phyloP scores from a whole-genome alignment of 768 basidiomycete species.

The Chalciporus pseudorubinellus region DNA sequence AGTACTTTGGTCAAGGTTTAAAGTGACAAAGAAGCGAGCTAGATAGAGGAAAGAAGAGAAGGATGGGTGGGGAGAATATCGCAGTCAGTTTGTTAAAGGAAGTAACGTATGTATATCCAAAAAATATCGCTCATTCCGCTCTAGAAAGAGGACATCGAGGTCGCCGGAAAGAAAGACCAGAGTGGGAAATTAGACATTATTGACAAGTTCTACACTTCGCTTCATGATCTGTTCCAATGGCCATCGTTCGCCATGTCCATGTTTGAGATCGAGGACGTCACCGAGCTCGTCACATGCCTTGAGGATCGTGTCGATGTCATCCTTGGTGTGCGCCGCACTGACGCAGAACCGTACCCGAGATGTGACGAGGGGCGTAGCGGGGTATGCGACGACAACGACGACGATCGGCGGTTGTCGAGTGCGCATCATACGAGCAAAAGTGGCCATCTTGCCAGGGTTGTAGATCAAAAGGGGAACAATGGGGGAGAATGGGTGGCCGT shows the following conservation, averaged over 20 bases:
- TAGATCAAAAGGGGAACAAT: conserved; percentile 92
- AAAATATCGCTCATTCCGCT: conserved; percentile 1
- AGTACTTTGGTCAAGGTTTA: conserved; percentile 2
- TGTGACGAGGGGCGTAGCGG: conserved; percentile 86
- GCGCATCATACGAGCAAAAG: conserved; percentile 89
- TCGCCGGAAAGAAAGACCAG: neutral
- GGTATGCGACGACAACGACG: conserved; percentile 88
- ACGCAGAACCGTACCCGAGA: conserved; percentile 92
- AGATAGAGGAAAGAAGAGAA: neutral
- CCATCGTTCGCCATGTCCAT: conserved; percentile 73
- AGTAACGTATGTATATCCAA: conserved; percentile 26
- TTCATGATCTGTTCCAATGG: conserved; percentile 67
- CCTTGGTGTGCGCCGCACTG: conserved; percentile 94
- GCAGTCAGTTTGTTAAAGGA: conserved; percentile 11
- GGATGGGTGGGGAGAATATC: neutral
- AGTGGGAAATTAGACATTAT: conserved; percentile 24
- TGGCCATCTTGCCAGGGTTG: conserved; percentile 90
- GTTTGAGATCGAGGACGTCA: conserved; percentile 85
- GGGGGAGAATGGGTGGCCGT: conserved; percentile 87
- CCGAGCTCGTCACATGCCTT: conserved; percentile 91
- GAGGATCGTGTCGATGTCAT: conserved; percentile 86
- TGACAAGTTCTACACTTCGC: conserved; percentile 74
- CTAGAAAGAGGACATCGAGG: neutral
- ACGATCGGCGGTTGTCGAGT: conserved; percentile 73
- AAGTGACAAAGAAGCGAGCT: neutral